Conservation (phyloP, 2,329 filamentous ascomycete species). For the Claviceps arundinis region DNA sequence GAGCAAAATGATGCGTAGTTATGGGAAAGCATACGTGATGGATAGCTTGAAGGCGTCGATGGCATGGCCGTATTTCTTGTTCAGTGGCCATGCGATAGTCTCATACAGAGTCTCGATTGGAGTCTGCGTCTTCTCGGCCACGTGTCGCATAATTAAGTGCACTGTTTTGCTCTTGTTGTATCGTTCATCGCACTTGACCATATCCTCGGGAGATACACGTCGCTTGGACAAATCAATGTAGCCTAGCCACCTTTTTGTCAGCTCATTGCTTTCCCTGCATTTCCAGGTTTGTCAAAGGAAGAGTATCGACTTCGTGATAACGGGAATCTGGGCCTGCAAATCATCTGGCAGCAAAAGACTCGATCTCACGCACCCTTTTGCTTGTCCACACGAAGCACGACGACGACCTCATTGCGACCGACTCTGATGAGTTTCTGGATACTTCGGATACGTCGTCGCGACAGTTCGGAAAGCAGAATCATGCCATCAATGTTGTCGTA, state of each 20-base stretch:
- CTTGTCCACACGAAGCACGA: slow-evolving; percentile 97
- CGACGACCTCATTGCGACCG: slow-evolving; percentile 95
- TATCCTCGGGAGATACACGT: slow-evolving; percentile 92
- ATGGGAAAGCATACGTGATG: slow-evolving; percentile 58
- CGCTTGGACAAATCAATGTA: slow-evolving; percentile 99
- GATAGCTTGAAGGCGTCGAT: slow-evolving; percentile 98
- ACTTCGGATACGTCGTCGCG: slow-evolving; percentile 91
- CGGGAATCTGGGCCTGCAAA: no score
- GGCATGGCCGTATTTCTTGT: slow-evolving; percentile 93
- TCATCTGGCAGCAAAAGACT: neutral
- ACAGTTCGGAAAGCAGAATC: slow-evolving; percentile 96
- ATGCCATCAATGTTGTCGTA: slow-evolving; percentile 99
- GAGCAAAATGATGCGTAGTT: neutral
- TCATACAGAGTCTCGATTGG: slow-evolving; percentile 95
- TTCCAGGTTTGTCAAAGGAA: neutral
- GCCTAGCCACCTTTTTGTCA: slow-evolving; percentile 28
- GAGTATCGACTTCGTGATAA: neutral
- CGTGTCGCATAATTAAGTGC: slow-evolving; percentile 96
- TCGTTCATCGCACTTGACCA: slow-evolving; percentile 94
- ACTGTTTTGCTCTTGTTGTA: slow-evolving; percentile 99
- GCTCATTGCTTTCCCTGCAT: slow-evolving; percentile 1
- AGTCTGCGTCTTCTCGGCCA: slow-evolving; percentile 88
- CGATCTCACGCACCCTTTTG: slow-evolving; percentile 60
- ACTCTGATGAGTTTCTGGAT: slow-evolving; percentile 99
- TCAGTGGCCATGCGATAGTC: slow-evolving; percentile 89